Evolutionary conservation across 1,139 yeast species (phyloP).

Genomic region (Yamadazyma taylorii): DNA sequence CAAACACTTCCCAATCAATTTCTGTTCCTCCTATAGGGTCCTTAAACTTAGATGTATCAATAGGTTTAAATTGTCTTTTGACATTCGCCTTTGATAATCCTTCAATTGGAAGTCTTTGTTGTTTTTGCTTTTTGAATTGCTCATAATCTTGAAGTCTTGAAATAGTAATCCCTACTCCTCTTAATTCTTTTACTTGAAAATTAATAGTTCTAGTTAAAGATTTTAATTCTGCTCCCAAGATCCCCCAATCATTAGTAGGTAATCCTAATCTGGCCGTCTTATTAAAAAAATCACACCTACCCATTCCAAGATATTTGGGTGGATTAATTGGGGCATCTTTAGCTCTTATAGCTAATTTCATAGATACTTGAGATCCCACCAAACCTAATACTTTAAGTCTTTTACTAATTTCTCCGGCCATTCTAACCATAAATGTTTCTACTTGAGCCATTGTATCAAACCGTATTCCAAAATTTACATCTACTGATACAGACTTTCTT

Average conservation of each 20-base stretch:
- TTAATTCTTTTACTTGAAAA: slow-evolving; percentile 63
- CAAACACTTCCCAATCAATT: slow-evolving; percentile 57
- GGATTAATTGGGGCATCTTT: slow-evolving; percentile 70
- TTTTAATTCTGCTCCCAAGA: slow-evolving; percentile 61
- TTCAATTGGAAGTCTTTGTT: slow-evolving; percentile 43
- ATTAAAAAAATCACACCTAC: slow-evolving; percentile 65
- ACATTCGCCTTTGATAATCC: slow-evolving; percentile 3
- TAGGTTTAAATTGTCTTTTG: background rate
- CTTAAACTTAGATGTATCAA: slow-evolving; percentile 13
- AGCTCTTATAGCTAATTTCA: slow-evolving; percentile 67
- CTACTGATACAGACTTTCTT: slow-evolving; percentile 81
- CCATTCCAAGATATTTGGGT: slow-evolving; percentile 82
- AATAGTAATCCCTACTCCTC: slow-evolving; percentile 79
- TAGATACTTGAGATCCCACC: slow-evolving; percentile 57
- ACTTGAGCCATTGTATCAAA: slow-evolving; percentile 61
- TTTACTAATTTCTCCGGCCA: slow-evolving; percentile 58
- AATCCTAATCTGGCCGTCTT: slow-evolving; percentile 63
- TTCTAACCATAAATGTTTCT: slow-evolving; percentile 57
- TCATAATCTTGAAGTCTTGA: slow-evolving; percentile 50
- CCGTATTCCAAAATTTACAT: slow-evolving; percentile 89
- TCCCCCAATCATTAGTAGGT: slow-evolving; percentile 62
- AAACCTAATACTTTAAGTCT: slow-evolving; percentile 51
- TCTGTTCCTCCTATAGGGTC: slow-evolving; percentile 14
- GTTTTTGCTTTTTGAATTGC: slow-evolving; percentile 28
- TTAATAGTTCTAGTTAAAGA: slow-evolving; percentile 55